phyloP scores from a whole-genome alignment of 176 grass and related monocot genomes.

The Melocanna baccifera region DNA sequence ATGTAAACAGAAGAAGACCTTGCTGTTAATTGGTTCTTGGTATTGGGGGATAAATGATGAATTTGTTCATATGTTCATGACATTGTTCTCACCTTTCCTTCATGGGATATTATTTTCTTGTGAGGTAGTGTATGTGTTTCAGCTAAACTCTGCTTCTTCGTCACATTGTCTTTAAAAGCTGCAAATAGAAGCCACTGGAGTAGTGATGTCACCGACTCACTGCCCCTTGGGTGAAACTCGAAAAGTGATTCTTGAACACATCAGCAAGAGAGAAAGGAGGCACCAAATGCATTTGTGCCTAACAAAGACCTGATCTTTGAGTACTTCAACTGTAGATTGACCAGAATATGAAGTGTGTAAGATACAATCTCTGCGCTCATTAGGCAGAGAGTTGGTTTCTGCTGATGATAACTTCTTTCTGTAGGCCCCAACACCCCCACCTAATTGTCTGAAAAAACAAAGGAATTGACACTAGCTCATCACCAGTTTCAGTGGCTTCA shows the following conservation, averaged over 20 bases:
- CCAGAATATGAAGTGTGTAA: slow-evolving; percentile 10
- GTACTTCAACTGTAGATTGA: not conserved
- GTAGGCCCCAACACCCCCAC: not conserved
- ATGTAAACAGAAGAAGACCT: slow-evolving; percentile 22
- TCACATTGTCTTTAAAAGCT: not conserved
- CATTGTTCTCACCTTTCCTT: not conserved
- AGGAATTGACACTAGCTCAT: not conserved
- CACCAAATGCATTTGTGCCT: slow-evolving; percentile 8
- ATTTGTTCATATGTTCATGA: slow-evolving; percentile 14
- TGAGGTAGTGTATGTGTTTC: slow-evolving; percentile 8
- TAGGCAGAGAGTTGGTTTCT: not conserved
- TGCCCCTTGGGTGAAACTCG: not conserved
- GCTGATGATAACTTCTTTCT: not conserved
- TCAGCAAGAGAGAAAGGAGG: not conserved
- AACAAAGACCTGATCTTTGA: slow-evolving; percentile 8
- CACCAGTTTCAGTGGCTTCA: not conserved
- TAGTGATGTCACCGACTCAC: not conserved
- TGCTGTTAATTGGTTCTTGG: slow-evolving; percentile 17
- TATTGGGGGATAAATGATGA: not conserved
- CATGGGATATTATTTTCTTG: too few relatives aligned
- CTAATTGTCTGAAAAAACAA: not conserved
- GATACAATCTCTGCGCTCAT: slow-evolving; percentile 12
- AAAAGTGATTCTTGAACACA: not conserved
- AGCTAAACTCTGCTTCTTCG: slow-evolving; percentile 21
- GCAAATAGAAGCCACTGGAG: not conserved